Evolutionary conservation across 2,329 filamentous ascomycete genomes (phyloP), one percentile per base, ranked within the genome.

Genomic region (Cladorrhinum sp.): DNA sequence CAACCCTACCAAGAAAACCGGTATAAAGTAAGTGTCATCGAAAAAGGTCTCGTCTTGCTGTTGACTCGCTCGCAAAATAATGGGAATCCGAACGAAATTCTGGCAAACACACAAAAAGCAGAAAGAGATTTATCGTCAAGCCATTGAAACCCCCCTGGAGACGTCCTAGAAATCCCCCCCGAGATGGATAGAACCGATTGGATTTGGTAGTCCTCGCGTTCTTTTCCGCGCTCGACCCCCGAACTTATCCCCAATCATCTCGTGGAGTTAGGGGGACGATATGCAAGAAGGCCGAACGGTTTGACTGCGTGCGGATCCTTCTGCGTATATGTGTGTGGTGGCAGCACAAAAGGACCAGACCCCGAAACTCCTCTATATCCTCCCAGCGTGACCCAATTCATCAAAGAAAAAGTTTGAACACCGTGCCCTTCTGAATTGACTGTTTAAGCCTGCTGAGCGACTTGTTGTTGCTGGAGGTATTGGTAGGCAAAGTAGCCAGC

Each of bases 401-500:
- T 51, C 21, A 26, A 26, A 51, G 2, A 4, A 18, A 18, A 51
- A 26, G 14, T 16, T 51, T 4, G 6, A 46, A 46, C 16, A 20
- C 42, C n/a, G 7, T 46, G 42, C 18, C 42, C n/a, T 46, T 21
- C 12, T 46, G n/a, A 46, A 39, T 55, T 55, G 53, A 55, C 33
- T 24, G 2, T 26, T 46, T 70, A 69, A 60, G 66, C 66, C 55
- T 58, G 59, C 59, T 65, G 61, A 6, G 61, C 62, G 39, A 59
- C 66, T 64, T 73, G 66, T 65, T 74, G 71, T 74, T 82, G 78
- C 80, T 94, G 87, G 70, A 96, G 76, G 81, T 95, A 96, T 77
- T 93, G 88, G 83, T 94, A 97, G 70, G 84, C 90, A 69, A 84
- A 84, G 79, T 91, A 98, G 65, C 91, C 92, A 64, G 86, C 75